phyloP scores from a whole-genome alignment of 805 yeast species.

The Lipomyces yamadae region DNA sequence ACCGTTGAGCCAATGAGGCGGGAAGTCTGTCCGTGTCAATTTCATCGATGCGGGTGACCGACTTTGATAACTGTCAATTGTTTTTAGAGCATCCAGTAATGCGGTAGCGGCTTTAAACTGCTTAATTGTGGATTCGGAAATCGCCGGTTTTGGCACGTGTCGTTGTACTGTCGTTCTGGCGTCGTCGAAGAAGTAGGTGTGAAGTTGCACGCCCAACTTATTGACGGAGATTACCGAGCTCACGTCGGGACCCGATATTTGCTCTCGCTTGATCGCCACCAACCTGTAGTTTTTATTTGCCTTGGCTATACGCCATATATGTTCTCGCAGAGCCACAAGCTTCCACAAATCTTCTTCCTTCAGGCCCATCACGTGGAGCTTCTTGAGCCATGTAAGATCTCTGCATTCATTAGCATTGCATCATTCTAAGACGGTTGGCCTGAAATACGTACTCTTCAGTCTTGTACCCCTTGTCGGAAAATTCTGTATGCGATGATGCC shows the following conservation, averaged over 20 bases:
- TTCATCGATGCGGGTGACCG: slow-evolving; percentile 15
- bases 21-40: slow-evolving; percentile 19
- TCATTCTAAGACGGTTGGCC: neutral
- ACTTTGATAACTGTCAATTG: slow-evolving; percentile 29
- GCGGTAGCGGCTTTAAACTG: slow-evolving; percentile 25
- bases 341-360: slow-evolving; percentile 81
- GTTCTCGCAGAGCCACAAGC: slow-evolving; percentile 68
- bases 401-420: slow-evolving; percentile 43
- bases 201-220: slow-evolving; percentile 30
- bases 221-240: slow-evolving; percentile 25
- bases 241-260: slow-evolving; percentile 11
- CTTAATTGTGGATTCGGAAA: slow-evolving; percentile 24
- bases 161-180: slow-evolving; percentile 27
- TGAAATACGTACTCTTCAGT: slow-evolving; percentile 29
- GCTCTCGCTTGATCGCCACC: slow-evolving; percentile 3
- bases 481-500: slow-evolving; percentile 23
- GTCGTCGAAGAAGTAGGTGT: slow-evolving; percentile 38
- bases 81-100: slow-evolving; percentile 28
- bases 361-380: slow-evolving; percentile 74
- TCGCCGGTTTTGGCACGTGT: slow-evolving; percentile 11
- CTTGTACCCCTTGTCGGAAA: slow-evolving; percentile 21
- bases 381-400: slow-evolving; percentile 74
- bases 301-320: slow-evolving; percentile 61
- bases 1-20: slow-evolving; percentile 37
- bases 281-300: slow-evolving; percentile 21